Conservation (phyloP, 176 grass and related monocot genomes). For the Urochloa ruziziensis region DNA sequence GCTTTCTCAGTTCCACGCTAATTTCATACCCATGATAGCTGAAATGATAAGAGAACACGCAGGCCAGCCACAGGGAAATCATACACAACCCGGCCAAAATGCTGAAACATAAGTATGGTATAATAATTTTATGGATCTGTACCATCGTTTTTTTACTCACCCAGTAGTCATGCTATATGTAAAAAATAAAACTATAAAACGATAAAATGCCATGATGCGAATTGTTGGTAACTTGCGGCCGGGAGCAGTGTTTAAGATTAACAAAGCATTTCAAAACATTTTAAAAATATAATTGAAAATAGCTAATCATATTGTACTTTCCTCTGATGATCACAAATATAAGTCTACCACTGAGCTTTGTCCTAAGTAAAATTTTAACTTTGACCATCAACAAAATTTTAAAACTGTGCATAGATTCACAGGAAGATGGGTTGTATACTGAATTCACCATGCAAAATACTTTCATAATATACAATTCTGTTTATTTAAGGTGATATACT, state of each 20-base stretch:
- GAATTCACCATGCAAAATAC: neutral
- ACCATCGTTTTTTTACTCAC: neutral
- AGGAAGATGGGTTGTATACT: no score
- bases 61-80: no score
- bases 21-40: neutral
- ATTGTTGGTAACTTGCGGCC: no score
- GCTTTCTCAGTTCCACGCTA: neutral
- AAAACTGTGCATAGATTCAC: neutral
- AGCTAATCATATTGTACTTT: neutral
- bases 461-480: neutral
- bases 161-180: no score
- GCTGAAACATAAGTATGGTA: neutral
- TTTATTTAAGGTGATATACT: neutral
- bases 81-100: neutral
- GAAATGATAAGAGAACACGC: no score
- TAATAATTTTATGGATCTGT: neutral
- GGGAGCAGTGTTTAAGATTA: neutral
- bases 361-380: neutral
- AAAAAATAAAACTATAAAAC: no score
- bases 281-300: neutral
- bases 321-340: neutral
- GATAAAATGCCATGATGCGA: no score
- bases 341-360: neutral
- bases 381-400: neutral
- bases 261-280: neutral